Base-by-base conservation (phyloP, 768 basidiomycete genomes). In the Tephrocybe sp. region DNA sequence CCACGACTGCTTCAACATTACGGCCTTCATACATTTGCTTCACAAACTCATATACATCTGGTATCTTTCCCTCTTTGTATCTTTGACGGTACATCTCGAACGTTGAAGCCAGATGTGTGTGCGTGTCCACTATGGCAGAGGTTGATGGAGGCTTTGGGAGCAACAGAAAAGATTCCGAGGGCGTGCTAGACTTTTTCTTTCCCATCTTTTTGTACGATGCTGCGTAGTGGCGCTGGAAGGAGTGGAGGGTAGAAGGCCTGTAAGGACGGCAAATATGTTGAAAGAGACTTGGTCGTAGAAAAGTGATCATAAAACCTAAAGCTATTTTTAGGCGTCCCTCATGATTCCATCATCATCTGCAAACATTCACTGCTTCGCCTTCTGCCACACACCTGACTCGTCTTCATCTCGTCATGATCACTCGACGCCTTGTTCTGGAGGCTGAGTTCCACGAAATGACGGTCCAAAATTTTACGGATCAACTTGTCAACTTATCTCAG, bases 31-130 rank as follows among this genome's bases (percentile, higher is more conserved):
- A 89, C 60, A 89, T 62, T 13, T 72, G 83, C 2, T 76, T 74
- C 5, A 87, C 78, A 56, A 93, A 89, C 34, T 86, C 87, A 62
- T 75, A 79, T n/a, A 89, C 70, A n/a, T 73, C 75, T 8, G 68
- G 60, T 56, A 78, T 74, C 47, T 72, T 72, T 0, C 81, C 83
- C 0, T 74, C 65, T 20, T 76, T 80, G 64, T 92, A 94, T 48
- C 79, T 82, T 33, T 59, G 62, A 26, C 74, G 72, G 63, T 92
- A 93, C 14, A 72, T 60, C 1, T 75, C 72, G 57, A 79, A 93
- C 0, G 91, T 94, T 0, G 86, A 80, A 8, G 84, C 73, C n/a
- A 93, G 70, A 60, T 93, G 92, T 0, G 89, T 90, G 68, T 94
- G 92, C 0, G 91, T 93, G 68, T 94, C 92, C 14, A 92, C 73